These are phyloP conservation scores for Yarrowia sp. DNA, from an alignment of 805 yeast genomes.

Conservation along the genomic window DNA sequence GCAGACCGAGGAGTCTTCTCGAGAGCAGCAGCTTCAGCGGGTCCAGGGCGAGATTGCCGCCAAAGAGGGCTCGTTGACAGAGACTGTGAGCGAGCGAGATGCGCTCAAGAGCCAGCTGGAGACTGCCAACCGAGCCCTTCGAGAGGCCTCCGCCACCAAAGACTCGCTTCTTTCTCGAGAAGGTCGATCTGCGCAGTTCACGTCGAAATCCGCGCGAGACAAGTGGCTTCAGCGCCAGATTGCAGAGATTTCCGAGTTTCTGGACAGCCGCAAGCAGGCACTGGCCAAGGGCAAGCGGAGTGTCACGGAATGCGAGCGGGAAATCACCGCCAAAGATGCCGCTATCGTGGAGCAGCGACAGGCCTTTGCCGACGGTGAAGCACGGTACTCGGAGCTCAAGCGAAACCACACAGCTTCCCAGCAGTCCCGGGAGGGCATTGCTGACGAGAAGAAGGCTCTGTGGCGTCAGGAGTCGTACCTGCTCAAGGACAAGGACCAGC, in stretches of 20 bases:
- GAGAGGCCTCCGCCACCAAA: slow-evolving; percentile 1
- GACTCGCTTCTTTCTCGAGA: slow-evolving; percentile 27
- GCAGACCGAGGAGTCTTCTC: slow-evolving; percentile 5
- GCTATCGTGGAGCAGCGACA: slow-evolving; percentile 38
- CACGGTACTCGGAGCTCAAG: slow-evolving; percentile 30
- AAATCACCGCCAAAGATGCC: slow-evolving; percentile 21
- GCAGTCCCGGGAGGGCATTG: slow-evolving; percentile 49
- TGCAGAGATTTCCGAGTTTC: slow-evolving; percentile 48
- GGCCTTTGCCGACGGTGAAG: slow-evolving; percentile 15
- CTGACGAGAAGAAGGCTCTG: slow-evolving; percentile 70
- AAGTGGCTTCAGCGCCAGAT: slow-evolving; percentile 68
- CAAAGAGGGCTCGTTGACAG: slow-evolving; percentile 38
- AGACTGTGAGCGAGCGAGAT: neutral
- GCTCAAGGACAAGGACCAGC: slow-evolving; percentile 62
- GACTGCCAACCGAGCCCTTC: neutral
- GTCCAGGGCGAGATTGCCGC: slow-evolving; percentile 36
- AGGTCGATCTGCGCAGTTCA: slow-evolving; percentile 63
- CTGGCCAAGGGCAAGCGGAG: neutral
- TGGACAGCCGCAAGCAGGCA: slow-evolving; percentile 47
- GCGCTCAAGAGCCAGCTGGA: slow-evolving; percentile 13
- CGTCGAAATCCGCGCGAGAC: slow-evolving; percentile 65
- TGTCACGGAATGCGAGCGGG: slow-evolving; percentile 43
- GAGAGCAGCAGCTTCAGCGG: slow-evolving; percentile 53
- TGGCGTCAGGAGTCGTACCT: slow-evolving; percentile 82
- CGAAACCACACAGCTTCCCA: slow-evolving; percentile 39